Percentiles rank a stretch among this genome's conserved stretches.
Evolutionary conservation across 2,329 filamentous ascomycete genomes (phyloP).

Genomic region (Fusarium falciforme): DNA sequence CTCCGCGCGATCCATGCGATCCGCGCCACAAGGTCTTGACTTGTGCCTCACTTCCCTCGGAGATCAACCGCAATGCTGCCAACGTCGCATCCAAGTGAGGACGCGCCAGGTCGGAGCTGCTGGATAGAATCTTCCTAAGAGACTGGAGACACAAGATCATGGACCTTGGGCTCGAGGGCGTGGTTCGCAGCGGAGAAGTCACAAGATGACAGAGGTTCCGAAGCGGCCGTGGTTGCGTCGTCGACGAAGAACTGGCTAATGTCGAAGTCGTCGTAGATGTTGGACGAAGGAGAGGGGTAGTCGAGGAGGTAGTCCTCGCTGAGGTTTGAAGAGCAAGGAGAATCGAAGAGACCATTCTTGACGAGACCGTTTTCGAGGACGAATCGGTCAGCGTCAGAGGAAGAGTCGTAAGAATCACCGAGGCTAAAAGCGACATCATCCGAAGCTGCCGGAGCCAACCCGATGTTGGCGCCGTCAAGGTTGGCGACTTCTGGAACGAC

Average conservation of each 20-base stretch:
- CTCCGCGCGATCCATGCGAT: conserved; percentile 52
- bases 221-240: conserved; percentile 58
- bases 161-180: conserved; percentile 63
- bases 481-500: conserved; percentile 58
- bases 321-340: conserved; percentile 69
- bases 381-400: conserved; percentile 79
- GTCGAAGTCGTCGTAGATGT: conserved; percentile 60
- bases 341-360: conserved; percentile 70
- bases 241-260: conserved; percentile 67
- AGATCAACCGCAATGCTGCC: conserved; percentile 77
- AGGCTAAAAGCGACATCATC: conserved; percentile 74
- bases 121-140: conserved; percentile 75
- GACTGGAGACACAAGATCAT: conserved; percentile 70
- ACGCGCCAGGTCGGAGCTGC: conserved; percentile 81
- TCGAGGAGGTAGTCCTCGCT: background rate
- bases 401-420: conserved; percentile 74
- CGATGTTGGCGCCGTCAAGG: conserved; percentile 52
- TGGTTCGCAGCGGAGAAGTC: conserved; percentile 64
- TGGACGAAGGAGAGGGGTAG: conserved; percentile 67
- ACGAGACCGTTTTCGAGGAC: conserved; percentile 74
- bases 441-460: conserved; percentile 65
- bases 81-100: conserved; percentile 79
- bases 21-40: conserved; percentile 53
- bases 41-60: conserved; percentile 65
- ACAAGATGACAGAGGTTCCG: conserved; percentile 62